These are phyloP conservation scores for Benincasa hispida DNA, from an alignment of 306 rosid species.

Conservation along the genomic window DNA sequence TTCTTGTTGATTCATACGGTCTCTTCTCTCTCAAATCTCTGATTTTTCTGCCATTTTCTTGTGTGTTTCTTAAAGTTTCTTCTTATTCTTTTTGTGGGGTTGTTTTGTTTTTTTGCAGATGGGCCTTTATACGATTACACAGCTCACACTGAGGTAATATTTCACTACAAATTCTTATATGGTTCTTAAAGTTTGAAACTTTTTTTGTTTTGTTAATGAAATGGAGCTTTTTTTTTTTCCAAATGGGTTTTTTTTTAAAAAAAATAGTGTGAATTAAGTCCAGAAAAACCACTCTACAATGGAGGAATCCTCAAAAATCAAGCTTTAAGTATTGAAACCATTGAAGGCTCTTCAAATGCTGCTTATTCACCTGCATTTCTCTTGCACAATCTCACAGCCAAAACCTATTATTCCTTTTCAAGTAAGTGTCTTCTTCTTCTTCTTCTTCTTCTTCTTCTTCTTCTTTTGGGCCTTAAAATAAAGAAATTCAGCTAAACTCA, in stretches of 20 bases:
- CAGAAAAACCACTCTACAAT: slow-evolving; percentile 50
- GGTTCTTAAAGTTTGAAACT: background rate
- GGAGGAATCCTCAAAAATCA: slow-evolving; percentile 47
- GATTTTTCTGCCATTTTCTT: background rate
- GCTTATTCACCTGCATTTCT: slow-evolving; percentile 29
- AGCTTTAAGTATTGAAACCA: background rate
- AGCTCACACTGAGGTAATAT: slow-evolving; percentile 62
- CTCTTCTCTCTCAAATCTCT: slow-evolving; percentile 5
- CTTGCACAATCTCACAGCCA: slow-evolving; percentile 37
- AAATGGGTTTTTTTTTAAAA: background rate
- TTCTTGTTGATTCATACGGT: slow-evolving; percentile 50
- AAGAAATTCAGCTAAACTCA: background rate
- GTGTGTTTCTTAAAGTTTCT: background rate
- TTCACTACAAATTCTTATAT: background rate
- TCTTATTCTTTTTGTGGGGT: background rate
- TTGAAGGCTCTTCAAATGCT: background rate
- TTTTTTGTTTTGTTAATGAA: background rate
- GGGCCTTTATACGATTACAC: slow-evolving; percentile 78
- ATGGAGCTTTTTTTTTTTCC: background rate
- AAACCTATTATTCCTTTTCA: slow-evolving; percentile 55
- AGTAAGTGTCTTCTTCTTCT: slow-evolving; percentile 21
- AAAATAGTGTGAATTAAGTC: slow-evolving; percentile 53
- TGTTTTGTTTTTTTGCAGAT: slow-evolving; percentile 36
- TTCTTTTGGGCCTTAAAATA: background rate
- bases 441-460: background rate